These are phyloP conservation scores for Lipomyces starkeyi DNA, from an alignment of 805 yeast genomes.

Conservation along the genomic window DNA sequence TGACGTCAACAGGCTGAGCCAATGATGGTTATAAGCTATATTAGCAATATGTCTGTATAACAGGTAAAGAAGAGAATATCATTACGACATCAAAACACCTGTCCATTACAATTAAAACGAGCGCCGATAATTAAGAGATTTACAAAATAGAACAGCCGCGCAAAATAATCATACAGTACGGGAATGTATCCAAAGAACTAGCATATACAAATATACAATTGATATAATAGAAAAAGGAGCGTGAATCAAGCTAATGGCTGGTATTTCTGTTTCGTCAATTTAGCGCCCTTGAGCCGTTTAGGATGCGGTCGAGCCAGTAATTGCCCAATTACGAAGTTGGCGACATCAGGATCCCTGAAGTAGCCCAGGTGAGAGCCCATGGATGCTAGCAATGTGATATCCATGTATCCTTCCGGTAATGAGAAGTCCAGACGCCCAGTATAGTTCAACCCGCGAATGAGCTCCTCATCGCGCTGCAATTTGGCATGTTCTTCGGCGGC, in stretches of 20 bases:
- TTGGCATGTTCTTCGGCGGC: conserved; percentile 25
- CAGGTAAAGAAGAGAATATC: no score
- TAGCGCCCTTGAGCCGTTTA: conserved; percentile 37
- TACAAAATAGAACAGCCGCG: not conserved
- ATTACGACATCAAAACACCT: no score
- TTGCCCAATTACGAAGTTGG: conserved; percentile 75
- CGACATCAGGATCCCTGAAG: conserved; percentile 84
- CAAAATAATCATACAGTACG: not conserved
- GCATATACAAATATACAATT: not conserved
- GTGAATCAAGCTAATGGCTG: not conserved
- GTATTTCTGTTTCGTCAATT: conserved; percentile 12
- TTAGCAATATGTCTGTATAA: no score
- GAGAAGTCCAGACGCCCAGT: conserved; percentile 84
- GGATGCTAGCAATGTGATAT: conserved; percentile 78
- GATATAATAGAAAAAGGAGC: not conserved
- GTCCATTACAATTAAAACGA: not conserved
- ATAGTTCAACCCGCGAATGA: conserved; percentile 60
- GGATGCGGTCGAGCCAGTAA: conserved; percentile 43
- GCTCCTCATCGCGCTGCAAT: conserved; percentile 37
- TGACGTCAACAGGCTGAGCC: no score
- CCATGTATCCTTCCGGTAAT: conserved; percentile 77
- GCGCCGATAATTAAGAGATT: not conserved
- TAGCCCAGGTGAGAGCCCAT: conserved; percentile 86
- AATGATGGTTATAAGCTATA: no score
- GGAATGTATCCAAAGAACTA: not conserved